Base-by-base conservation (phyloP, 108 stramenopile genomes). In the Epithemia pelagica region DNA sequence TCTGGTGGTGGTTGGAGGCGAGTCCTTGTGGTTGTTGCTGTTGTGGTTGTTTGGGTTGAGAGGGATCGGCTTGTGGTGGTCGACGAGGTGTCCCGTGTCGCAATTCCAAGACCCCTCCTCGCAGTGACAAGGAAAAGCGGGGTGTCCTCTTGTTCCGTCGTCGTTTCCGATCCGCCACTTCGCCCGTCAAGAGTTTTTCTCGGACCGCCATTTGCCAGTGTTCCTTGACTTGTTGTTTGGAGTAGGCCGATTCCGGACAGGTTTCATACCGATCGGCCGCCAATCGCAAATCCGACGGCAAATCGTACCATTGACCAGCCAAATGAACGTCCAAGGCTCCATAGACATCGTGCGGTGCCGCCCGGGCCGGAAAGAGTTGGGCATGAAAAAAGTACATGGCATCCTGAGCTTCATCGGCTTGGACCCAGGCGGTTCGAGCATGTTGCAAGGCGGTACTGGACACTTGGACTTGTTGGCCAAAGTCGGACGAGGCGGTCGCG, bases 401-500 rank as follows among this genome's bases (percentile, higher is more conserved):
- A 77, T 94, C 92, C 66, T 94, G 92, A 2, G 86, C 84, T 74
- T 90, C 89, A 74, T 94, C 92, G 52, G 81, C 82, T 56, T 86
- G 73, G 18, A 77, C 61, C 87, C 86, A 86, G 23, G 80, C 78
- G 24, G 76, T 76, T 26, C 76, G 70, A 0, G 87, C 90, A 67
- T 84, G 84, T 59, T 78, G 74, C 58, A 92, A 30, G 2, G 91
- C 89, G 37, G 69, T 71, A n/a, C 79, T 75, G 23, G 85, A 80
- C 1, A 79, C 72, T 62, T 72, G 61, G 0, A 86, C 84, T 0
- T 67, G 64, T 46, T 67, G 54, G 15, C 69, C 71, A 32, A 80
- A 62, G 2, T 79, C 73, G 24, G 74, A 52, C 7, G 56, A 21
- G 32, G 61, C 58, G 52, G 64, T 55, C 30, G 88, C 82, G 1